These are phyloP conservation scores for Rosa lucieae DNA, from an alignment of 306 rosid species.

Conservation along the genomic window DNA sequence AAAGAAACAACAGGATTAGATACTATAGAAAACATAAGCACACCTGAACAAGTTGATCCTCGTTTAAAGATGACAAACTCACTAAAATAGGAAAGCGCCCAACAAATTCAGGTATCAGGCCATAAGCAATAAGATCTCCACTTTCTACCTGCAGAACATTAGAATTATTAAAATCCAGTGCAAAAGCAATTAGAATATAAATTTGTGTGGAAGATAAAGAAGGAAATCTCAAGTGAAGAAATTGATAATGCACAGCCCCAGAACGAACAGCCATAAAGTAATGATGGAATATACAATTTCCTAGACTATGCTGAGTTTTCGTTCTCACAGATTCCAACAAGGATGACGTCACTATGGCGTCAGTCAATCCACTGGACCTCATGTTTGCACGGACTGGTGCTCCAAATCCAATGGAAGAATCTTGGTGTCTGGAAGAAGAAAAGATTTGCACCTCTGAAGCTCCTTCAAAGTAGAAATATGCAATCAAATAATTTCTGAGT, in stretches of 20 bases:
- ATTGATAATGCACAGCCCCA: background rate
- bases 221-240: constrained; percentile 20
- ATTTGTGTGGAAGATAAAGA: background rate
- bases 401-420: constrained; percentile 83
- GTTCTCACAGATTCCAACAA: constrained; percentile 67
- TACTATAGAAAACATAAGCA: background rate
- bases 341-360: constrained; percentile 53
- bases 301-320: constrained; percentile 15
- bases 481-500: constrained; percentile 2
- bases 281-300: constrained; percentile 9
- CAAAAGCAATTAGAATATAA: background rate
- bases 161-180: constrained; percentile 20
- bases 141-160: constrained; percentile 60
- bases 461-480: background rate
- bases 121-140: constrained; percentile 65
- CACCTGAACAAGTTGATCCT: constrained; percentile 72
- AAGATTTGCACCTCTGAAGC: background rate
- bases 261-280: background rate
- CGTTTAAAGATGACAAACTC: constrained; percentile 61
- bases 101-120: constrained; percentile 73
- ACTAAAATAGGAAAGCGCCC: constrained; percentile 72
- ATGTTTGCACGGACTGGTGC: constrained; percentile 67
- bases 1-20: background rate
- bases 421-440: constrained; percentile 51
- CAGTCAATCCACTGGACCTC: constrained; percentile 43